Conservation (phyloP, 2,329 filamentous ascomycete genomes). For the Fusarium sp. region DNA sequence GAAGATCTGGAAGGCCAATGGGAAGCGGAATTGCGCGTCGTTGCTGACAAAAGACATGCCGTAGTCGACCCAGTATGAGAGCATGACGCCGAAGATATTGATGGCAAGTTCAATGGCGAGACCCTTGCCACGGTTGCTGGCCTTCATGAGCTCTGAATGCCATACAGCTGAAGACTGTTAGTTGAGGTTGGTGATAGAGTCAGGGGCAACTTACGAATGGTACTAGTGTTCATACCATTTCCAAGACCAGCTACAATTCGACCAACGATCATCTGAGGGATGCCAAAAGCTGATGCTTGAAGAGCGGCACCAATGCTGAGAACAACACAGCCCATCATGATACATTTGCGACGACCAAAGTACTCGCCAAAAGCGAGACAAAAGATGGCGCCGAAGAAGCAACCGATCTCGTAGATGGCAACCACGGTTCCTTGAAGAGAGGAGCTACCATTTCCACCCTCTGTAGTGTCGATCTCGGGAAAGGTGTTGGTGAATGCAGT, state of each 20-base stretch:
- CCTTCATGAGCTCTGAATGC: slow-evolving; percentile 58
- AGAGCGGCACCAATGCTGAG: slow-evolving; percentile 59
- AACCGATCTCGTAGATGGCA: slow-evolving; percentile 62
- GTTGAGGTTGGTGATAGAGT: background rate
- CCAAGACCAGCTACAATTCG: slow-evolving; percentile 60
- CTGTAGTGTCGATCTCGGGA: slow-evolving; percentile 53
- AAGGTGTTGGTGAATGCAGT: slow-evolving; percentile 50
- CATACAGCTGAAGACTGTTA: slow-evolving; percentile 49
- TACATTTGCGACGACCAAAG: slow-evolving; percentile 58
- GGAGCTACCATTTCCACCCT: slow-evolving; percentile 55
- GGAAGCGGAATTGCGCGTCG: slow-evolving; percentile 59
- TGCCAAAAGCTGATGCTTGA: slow-evolving; percentile 55
- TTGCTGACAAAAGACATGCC: slow-evolving; percentile 53
- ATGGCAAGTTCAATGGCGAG: slow-evolving; percentile 51
- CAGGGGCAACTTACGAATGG: slow-evolving; percentile 51
- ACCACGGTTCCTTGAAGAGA: slow-evolving; percentile 60
- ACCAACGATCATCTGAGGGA: slow-evolving; percentile 59
- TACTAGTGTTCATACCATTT: slow-evolving; percentile 63
- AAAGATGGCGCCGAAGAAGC: slow-evolving; percentile 60
- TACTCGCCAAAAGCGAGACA: slow-evolving; percentile 56
- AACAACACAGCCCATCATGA: slow-evolving; percentile 55
- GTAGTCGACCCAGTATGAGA: slow-evolving; percentile 55
- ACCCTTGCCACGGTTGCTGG: slow-evolving; percentile 52
- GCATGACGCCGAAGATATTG: slow-evolving; percentile 55
- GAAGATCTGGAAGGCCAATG: slow-evolving; percentile 58